Evolutionary conservation across 2,329 filamentous ascomycete genomes (phyloP), one percentile per base, ranked within the genome.

Genomic region (Aureobasidium sp.): DNA sequence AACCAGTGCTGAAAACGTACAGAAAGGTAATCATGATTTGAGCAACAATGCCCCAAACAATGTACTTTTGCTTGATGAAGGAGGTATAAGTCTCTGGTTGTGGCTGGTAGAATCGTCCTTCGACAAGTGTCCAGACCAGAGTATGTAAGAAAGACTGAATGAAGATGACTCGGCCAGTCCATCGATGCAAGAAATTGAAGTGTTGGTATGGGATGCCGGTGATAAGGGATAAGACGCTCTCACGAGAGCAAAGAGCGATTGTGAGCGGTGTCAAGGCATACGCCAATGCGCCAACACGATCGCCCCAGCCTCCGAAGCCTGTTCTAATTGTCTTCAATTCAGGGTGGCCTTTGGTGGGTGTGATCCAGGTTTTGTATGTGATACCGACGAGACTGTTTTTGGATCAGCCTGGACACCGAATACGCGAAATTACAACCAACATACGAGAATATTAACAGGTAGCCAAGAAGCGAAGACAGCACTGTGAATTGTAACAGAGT

Each of bases 161-260:
- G 58, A 89, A 81, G 64, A 92, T 89, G 67, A 91, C 78, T 63
- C 87, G 86, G 7, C 88, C 88, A 0, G 86, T 75, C 88, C 88
- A 91, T 33, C 87, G 84, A 70, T 90, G 88, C 21, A 91, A 74
- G 68, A 91, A 91, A 71, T 88, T 86, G 78, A 91, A 90, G 67
- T 81, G 83, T 65, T 90, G 87, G 67, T 90, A 89, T 0, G 88
- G 87, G 0, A 91, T 77, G 1, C 88, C 88, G 0, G 87, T 91
- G 51, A 89, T 71, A 15, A 88, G 69, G 0, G 84, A 87, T 4
- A 91, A 78, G 1, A 90, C 75, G 0, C 84, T 88, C 69, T 91
- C 88, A 42, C 88, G 80, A 61, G 78, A 85, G n/a, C 82, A 79
- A 13, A 91, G 78, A 50, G 88, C 72, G 31, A 91, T 74, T 0